Evolutionary conservation across 2,329 filamentous ascomycete species (phyloP), one percentile per base, ranked within the genome.

Genomic region (Madurella fahalii): DNA sequence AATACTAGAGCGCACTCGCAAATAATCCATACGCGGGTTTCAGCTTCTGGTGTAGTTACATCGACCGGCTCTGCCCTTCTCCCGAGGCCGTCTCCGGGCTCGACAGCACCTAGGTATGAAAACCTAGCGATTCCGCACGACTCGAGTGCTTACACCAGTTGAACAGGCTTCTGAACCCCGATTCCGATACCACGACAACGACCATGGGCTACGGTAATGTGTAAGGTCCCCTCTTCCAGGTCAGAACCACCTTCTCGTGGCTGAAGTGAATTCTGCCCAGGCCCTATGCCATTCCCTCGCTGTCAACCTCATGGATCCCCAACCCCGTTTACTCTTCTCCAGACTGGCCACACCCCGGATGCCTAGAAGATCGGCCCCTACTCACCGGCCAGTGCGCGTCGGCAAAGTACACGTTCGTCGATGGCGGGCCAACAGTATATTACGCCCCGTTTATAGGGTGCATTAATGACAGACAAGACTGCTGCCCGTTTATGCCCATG

Each of bases 401-500:
- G 2, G 44, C 60, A 1, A 50, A 57, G n/a, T 61, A 52, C 41
- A 57, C 57, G 4, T 32, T 61, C 20, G 41, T 63, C 30, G 54
- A 61, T 45, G 32, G 48, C 5, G 57, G 53, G 4, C 25, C 56
- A 17, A 58, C 57, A 1, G 48, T 50, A n/a, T 57, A 47, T 11
- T 58, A 57, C 44, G 57, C 46, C 9, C 51, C 58, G 2, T 62
- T 63, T 43, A 50, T 62, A 12, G 61, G 58, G 3, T 63, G 61
- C 47, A 54, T 59, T 32, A 43, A 50, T 34, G 32, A 44, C 30
- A 59, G 43, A 15, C 50, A 44, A n/a, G 49, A 53, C 2, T 63
- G 61, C 44, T 63, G 61, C 25, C 60, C 60, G 2, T 62, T 56
- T 40, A 50, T 32, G 1, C 46, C 54, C 31, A 41, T 12, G 40